phyloP scores from a whole-genome alignment of 768 basidiomycete genomes.

The Cystofilobasidium capitatum region DNA sequence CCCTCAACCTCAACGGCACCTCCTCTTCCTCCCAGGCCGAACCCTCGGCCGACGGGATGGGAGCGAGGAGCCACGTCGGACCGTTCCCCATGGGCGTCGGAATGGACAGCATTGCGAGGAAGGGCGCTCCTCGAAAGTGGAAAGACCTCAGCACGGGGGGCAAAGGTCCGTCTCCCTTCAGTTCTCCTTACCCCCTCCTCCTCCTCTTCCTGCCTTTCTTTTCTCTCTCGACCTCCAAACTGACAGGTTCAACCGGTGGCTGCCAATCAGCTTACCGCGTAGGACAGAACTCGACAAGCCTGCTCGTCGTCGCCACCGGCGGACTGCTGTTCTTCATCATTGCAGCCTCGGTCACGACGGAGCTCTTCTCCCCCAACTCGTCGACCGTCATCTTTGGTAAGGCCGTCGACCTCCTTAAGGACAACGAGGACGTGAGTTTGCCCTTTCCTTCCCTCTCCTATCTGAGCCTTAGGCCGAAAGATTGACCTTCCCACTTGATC shows the following conservation, averaged over 20 bases:
- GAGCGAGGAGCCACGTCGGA: constrained; percentile 13
- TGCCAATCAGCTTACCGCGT: background rate
- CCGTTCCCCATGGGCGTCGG: constrained; percentile 22
- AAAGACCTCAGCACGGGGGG: constrained; percentile 1
- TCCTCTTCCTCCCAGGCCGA: background rate
- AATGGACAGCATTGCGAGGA: background rate
- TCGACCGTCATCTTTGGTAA: constrained; percentile 23
- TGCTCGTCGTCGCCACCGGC: constrained; percentile 4
- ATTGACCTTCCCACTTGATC: background rate
- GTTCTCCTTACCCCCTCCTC: no score
- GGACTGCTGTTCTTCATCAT: constrained; percentile 21
- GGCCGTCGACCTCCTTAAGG: constrained; percentile 13
- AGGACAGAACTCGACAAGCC: background rate
- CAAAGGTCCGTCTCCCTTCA: constrained; percentile 15
- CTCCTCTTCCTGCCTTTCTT: background rate
- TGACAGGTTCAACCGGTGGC: background rate
- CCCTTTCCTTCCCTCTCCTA: background rate
- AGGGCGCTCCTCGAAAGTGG: constrained; percentile 3
- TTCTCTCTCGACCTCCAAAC: background rate
- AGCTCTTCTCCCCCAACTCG: constrained; percentile 24
- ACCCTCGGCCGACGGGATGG: constrained; percentile 2
- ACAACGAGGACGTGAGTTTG: constrained; percentile 16
- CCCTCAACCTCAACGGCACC: background rate
- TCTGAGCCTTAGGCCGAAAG: background rate
- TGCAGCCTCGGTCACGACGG: constrained; percentile 3